Evolutionary conservation across 2,329 filamentous ascomycete genomes (phyloP).

Genomic region (Pestalotiopsis fici): DNA sequence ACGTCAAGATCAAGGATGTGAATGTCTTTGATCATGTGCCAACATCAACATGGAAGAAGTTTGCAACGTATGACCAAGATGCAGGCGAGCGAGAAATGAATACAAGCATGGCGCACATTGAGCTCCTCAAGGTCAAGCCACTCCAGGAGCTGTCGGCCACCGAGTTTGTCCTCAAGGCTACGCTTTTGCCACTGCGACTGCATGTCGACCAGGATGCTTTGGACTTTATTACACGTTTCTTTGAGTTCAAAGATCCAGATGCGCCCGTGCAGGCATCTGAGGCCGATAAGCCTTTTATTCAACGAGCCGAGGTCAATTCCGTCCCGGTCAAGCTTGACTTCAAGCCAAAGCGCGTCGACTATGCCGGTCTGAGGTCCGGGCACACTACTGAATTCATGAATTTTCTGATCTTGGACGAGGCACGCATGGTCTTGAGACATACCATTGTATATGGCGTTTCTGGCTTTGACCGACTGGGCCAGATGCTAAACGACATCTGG

Average conservation of each 20-base stretch:
- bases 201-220: conserved; percentile 97
- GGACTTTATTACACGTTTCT: conserved; percentile 96
- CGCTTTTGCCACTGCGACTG: conserved; percentile 79
- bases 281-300: conserved; percentile 81
- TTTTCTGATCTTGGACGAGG: conserved; percentile 87
- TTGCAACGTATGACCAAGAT: conserved; percentile 89
- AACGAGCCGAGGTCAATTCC: conserved; percentile 83
- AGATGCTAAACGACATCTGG: conserved; percentile 94
- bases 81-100: conserved; percentile 83
- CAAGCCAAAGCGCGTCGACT: conserved; percentile 98
- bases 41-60: conserved; percentile 97
- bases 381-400: conserved; percentile 99
- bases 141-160: conserved; percentile 82
- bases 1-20: conserved; percentile 78
- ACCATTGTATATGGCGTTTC: conserved; percentile 90
- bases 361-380: conserved; percentile 86
- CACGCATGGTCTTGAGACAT: conserved; percentile 82
- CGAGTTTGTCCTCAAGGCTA: conserved; percentile 81
- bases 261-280: conserved; percentile 55
- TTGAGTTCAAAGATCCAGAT: conserved; percentile 89
- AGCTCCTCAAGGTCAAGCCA: conserved; percentile 86
- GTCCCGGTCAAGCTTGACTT: conserved; percentile 87
- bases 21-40: conserved; percentile 94
- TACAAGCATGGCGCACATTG: conserved; percentile 86
- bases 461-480: conserved; percentile 87